Evolutionary conservation across 2,329 filamentous ascomycete genomes (phyloP).

Genomic region (Didymella glomerata): DNA sequence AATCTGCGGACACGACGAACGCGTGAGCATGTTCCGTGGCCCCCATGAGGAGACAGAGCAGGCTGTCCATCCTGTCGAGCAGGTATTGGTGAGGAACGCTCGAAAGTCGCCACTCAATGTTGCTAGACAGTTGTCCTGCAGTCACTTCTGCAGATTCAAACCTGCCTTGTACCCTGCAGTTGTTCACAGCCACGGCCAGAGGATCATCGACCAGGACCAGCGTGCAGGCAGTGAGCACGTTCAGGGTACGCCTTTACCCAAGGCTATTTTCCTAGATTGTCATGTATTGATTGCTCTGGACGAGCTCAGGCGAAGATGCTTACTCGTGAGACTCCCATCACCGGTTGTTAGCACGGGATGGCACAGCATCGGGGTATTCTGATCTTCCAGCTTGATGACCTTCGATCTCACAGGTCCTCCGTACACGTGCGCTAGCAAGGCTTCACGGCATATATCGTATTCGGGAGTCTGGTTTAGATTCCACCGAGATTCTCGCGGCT

Average conservation of each 20-base stretch:
- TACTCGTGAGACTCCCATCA: conserved; percentile 5
- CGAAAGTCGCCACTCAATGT: conserved; percentile 11
- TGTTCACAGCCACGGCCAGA: conserved; percentile 24
- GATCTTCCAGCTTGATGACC: conserved; percentile 13
- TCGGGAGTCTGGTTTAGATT: conserved; percentile 16
- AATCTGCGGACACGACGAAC: conserved; percentile 12
- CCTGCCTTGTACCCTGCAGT: conserved; percentile 21
- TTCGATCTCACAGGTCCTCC: conserved; percentile 4
- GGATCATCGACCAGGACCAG: conserved; percentile 14
- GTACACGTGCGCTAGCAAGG: conserved; percentile 22
- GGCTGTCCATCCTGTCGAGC: background rate
- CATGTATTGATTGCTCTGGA: conserved; percentile 5
- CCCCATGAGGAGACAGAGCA: conserved; percentile 1
- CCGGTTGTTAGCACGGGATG: conserved; percentile 9
- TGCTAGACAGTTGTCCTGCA: conserved; percentile 12
- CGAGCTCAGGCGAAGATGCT: background rate
- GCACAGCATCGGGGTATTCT: conserved; percentile 13
- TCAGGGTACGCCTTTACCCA: conserved; percentile 2
- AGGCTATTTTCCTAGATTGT: conserved; percentile 2
- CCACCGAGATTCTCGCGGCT: conserved; percentile 12
- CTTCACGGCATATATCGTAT: conserved; percentile 22
- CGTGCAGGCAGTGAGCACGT: conserved; percentile 10
- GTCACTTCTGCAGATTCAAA: conserved; percentile 4
- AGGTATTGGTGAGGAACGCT: background rate
- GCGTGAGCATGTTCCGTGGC: background rate